Conservation (phyloP, 257 asterid genomes). For the Hygrophila difformis region DNA sequence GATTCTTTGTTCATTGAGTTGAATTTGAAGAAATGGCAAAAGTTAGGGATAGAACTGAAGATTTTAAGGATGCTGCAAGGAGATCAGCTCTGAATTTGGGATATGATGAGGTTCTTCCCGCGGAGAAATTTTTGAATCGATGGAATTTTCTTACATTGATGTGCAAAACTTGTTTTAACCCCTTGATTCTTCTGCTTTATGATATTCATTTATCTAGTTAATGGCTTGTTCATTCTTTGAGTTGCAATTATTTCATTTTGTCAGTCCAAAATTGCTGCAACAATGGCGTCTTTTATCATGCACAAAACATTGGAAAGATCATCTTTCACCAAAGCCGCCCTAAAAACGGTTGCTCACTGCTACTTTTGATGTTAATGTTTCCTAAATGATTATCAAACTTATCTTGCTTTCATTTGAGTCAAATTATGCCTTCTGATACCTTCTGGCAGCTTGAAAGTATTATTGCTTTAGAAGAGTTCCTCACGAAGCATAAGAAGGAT, state of each 20-base stretch:
- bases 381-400: neutral
- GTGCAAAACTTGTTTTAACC: constrained; percentile 1
- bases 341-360: constrained; percentile 86
- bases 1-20: constrained; percentile 1
- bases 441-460: constrained; percentile 64
- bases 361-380: constrained; percentile 9
- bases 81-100: constrained; percentile 74
- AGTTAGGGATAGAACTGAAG: constrained; percentile 84
- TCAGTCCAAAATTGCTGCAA: constrained; percentile 74
- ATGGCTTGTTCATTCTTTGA: constrained; percentile 14
- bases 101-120: constrained; percentile 46
- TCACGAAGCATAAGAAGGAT: constrained; percentile 87
- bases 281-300: constrained; percentile 83
- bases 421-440: constrained; percentile 8
- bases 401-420: constrained; percentile 1
- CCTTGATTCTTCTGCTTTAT: neutral
- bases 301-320: constrained; percentile 59
- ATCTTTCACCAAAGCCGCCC: constrained; percentile 70
- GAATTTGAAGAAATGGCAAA: constrained; percentile 44
- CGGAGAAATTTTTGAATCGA: neutral
- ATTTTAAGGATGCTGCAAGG: constrained; percentile 75
- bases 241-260: constrained; percentile 13
- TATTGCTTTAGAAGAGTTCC: constrained; percentile 66
- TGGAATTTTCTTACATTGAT: neutral
- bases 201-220: neutral